Evolutionary conservation across 768 basidiomycete genomes (phyloP), one percentile per base, ranked within the genome.

Genomic region (Agaricus blazei): DNA sequence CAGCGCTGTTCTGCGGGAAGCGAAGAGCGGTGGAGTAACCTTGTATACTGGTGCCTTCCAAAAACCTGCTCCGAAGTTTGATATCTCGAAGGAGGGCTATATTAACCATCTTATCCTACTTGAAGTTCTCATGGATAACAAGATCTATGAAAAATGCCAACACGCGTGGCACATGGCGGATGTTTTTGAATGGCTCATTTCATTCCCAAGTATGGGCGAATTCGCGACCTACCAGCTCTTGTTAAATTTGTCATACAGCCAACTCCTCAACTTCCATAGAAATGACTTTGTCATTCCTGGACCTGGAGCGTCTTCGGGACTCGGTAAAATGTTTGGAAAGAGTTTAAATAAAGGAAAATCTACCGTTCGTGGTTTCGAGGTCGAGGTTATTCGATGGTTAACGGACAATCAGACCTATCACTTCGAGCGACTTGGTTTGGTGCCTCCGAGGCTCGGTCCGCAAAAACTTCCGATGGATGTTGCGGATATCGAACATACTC

Each of bases 31-130:
- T 19, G 74, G 77, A 11, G 60, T 65, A 38, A 46, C 73, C n/a
- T 72, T 90, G n/a, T 90, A 89, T 65, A 84, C 84, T 2, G 73
- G 75, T 15, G 79, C 88, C 37, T 92, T 85, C 71, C 82, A 85
- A 64, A 86, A 88, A 58, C 86, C 88, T 0, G 81, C 82, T 3
- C 84, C 87, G 3, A 72, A 74, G 38, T 74, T 85, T 29, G 83
- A 76, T 2, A 72, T 67, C 57, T 50, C 61, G 27, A 34, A 34
- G 34, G 71, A 71, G 3, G 72, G 74, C 58, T 81, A 76, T 62
- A 74, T 75, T 67, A 87, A 86, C 62, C 87, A 90, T 64, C 74
- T 92, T 8, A 74, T 70, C 26, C 72, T 89, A 41, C 68, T 87
- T 15, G 79, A 86, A 63, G 66, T 72, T 31, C 62, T 85, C 29